These are phyloP conservation scores for Hanseniaspora sp. DNA, from an alignment of 1,139 yeast species.

Conservation along the genomic window DNA sequence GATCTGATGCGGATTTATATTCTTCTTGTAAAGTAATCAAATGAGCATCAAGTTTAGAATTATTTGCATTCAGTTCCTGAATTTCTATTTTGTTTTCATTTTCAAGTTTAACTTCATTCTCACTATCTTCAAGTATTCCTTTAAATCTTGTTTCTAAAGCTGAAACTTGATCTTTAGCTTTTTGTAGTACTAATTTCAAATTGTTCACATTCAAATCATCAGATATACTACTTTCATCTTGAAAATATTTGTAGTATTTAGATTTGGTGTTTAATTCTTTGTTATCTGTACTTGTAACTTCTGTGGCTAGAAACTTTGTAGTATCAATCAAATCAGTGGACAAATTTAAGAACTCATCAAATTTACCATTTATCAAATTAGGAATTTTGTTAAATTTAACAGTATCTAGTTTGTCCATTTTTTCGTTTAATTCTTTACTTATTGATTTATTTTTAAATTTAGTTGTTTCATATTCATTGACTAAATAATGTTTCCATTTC, in stretches of 20 bases:
- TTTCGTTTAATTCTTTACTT: not conserved
- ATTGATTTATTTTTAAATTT: not conserved
- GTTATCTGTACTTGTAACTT: constrained; percentile 10
- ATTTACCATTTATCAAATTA: constrained; percentile 12
- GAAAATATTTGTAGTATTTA: constrained; percentile 10
- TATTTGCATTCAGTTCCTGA: not conserved
- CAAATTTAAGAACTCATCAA: not conserved
- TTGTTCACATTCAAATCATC: constrained; percentile 14
- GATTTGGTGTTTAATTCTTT: constrained; percentile 10
- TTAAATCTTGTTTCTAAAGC: not conserved
- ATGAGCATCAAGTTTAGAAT: not conserved
- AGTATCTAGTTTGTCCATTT: constrained; percentile 4
- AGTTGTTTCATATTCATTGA: not conserved
- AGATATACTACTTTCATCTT: constrained; percentile 7
- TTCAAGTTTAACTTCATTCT: not conserved
- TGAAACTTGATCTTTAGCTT: constrained; percentile 1
- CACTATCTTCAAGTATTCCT: not conserved
- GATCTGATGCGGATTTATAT: constrained; percentile 4
- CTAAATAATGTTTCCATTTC: constrained; percentile 1
- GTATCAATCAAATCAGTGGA: not conserved
- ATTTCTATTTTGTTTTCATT: not conserved
- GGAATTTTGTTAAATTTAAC: constrained; percentile 12
- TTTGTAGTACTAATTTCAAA: constrained; percentile 3
- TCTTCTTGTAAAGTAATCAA: constrained; percentile 1
- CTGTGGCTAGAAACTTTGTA: not conserved